Conservation (phyloP, 192 early-diverging fungal species). For the Coemansia sp. region DNA sequence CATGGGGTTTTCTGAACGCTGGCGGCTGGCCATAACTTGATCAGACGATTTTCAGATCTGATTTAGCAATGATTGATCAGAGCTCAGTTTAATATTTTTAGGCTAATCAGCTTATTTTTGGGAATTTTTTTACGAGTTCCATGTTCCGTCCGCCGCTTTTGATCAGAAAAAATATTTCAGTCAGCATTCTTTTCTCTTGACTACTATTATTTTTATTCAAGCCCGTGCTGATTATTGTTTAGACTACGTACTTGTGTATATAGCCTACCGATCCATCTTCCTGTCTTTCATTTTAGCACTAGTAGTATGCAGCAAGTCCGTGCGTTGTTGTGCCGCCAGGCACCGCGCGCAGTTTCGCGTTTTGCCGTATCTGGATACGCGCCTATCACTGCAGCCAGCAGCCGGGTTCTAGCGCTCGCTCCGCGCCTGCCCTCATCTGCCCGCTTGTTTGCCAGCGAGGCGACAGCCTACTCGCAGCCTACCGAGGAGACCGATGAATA, state of each 20-base stretch:
- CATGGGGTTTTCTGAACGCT: no score
- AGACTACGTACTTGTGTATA: neutral
- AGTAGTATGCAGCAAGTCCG: slow-evolving; percentile 29
- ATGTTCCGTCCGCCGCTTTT: neutral
- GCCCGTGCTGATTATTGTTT: neutral
- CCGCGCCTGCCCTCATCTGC: neutral
- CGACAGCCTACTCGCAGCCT: slow-evolving; percentile 11
- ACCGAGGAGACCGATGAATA: slow-evolving; percentile 15
- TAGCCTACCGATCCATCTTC: neutral
- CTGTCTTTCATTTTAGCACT: neutral
- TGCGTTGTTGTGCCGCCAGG: slow-evolving; percentile 11
- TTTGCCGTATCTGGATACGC: slow-evolving; percentile 8
- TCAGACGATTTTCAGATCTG: no score
- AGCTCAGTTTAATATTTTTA: neutral
- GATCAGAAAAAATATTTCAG: neutral
- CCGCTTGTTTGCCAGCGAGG: slow-evolving; percentile 30
- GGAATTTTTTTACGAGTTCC: neutral
- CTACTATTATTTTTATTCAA: neutral
- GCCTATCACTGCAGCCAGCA: slow-evolving; percentile 6
- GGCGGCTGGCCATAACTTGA: no score
- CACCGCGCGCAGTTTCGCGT: slow-evolving; percentile 19
- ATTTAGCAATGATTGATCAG: neutral
- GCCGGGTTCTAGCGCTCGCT: slow-evolving; percentile 1
- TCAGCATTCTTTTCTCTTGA: neutral
- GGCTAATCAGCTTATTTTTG: neutral